phyloP scores from a whole-genome alignment of 2,329 filamentous ascomycete genomes.

The Paraphaeosphaeria minitans region DNA sequence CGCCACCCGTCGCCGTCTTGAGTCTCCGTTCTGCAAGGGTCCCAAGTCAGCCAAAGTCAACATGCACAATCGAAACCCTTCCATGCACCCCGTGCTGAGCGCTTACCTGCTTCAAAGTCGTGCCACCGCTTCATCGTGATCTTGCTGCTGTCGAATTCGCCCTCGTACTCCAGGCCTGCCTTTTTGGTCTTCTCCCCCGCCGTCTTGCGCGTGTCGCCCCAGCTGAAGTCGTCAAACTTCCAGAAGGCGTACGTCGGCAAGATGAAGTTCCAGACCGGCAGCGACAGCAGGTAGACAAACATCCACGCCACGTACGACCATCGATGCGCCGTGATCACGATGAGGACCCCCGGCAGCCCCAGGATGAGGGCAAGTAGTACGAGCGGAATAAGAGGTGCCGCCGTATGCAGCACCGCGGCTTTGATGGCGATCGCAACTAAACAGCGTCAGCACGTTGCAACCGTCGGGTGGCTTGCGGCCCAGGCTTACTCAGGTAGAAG shows the following conservation, averaged over 20 bases:
- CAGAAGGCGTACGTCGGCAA: conserved; percentile 94
- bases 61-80: conserved; percentile 20
- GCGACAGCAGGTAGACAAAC: conserved; percentile 89
- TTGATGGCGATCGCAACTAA: conserved; percentile 84
- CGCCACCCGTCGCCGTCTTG: conserved; percentile 41
- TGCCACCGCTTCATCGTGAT: conserved; percentile 98
- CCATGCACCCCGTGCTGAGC: conserved; percentile 13
- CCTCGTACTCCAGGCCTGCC: conserved; percentile 83
- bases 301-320: conserved; percentile 95
- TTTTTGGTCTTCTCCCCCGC: conserved; percentile 88
- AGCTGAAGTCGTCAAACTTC: conserved; percentile 99
- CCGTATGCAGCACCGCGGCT: conserved; percentile 60
- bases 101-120: conserved; percentile 82
- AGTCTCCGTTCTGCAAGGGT: conserved; percentile 49
- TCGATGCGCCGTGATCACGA: conserved; percentile 90
- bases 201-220: conserved; percentile 97
- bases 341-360: conserved; percentile 88
- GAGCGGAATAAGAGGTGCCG: conserved; percentile 84
- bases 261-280: conserved; percentile 97
- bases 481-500: conserved; percentile 81
- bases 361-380: conserved; percentile 88
- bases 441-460: conserved; percentile 31
- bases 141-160: conserved; percentile 97
- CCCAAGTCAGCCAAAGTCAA: conserved; percentile 33
- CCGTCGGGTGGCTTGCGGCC: conserved; percentile 9